Percentiles rank a stretch among this genome's conserved stretches.
These are phyloP conservation scores for Cyberlindnera americana DNA, from an alignment of 805 yeast species.

Conservation along the genomic window DNA sequence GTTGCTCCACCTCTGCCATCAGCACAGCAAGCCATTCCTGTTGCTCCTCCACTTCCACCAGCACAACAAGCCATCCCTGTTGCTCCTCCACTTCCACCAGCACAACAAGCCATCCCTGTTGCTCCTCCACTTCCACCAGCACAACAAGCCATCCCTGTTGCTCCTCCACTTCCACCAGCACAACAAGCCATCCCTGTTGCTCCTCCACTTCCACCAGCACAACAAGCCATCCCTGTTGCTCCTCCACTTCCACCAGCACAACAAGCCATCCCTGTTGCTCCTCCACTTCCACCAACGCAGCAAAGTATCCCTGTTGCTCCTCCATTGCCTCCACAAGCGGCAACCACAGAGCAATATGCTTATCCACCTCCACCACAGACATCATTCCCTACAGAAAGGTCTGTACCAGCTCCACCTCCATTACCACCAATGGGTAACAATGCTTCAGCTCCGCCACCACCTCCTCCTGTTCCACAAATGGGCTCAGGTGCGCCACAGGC, in stretches of 20 bases:
- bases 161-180: conserved; percentile 26
- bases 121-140: conserved; percentile 2
- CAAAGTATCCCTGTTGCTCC: conserved; percentile 1
- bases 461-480: conserved; percentile 25
- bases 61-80: too few relatives aligned
- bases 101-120: conserved; percentile 1
- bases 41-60: conserved; percentile 1
- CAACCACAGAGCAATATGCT: conserved; percentile 7
- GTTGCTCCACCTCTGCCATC: conserved; percentile 24
- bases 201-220: conserved; percentile 8
- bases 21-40: conserved; percentile 8
- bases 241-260: conserved; percentile 1
- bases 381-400: conserved; percentile 1
- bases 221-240: conserved; percentile 1
- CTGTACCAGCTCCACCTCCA: conserved; percentile 11
- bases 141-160: too few relatives aligned
- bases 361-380: conserved; percentile 8
- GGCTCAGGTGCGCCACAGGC: conserved; percentile 30
- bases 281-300: conserved; percentile 26
- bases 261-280: not conserved
- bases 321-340: conserved; percentile 3
- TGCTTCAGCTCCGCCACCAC: conserved; percentile 15
- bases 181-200: conserved; percentile 2
- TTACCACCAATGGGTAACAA: conserved; percentile 9
- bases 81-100: conserved; percentile 26